A percentile compares a stretch with the other conserved stretches of the same genome.
Evolutionary conservation across 495 filamentous ascomycete genomes (phyloP).

Genomic region (Xanthoparmelia taractica): DNA sequence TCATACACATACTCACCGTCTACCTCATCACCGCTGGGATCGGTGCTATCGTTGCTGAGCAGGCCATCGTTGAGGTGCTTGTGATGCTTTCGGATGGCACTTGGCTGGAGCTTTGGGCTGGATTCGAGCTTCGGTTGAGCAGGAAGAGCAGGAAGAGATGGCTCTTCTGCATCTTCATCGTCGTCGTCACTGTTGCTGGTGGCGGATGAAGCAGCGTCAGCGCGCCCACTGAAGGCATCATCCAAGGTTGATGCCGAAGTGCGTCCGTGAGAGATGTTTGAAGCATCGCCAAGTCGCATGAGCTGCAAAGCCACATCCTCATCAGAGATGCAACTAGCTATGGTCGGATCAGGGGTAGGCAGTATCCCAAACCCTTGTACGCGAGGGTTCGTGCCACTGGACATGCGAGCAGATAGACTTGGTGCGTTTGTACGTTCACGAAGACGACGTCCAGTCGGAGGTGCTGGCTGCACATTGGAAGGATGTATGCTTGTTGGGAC

Average conservation of each 20-base stretch:
- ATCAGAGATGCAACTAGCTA: slow-evolving; percentile 90
- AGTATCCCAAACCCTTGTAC: slow-evolving; percentile 52
- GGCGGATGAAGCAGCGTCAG: slow-evolving; percentile 78
- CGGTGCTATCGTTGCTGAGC: slow-evolving; percentile 60
- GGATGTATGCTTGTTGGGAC: slow-evolving; percentile 35
- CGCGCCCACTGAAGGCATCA: slow-evolving; percentile 81
- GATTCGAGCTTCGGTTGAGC: slow-evolving; percentile 40
- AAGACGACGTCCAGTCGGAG: slow-evolving; percentile 56
- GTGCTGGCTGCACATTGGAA: slow-evolving; percentile 48
- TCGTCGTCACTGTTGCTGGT: slow-evolving; percentile 78
- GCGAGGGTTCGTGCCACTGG: slow-evolving; percentile 36
- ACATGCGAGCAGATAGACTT: slow-evolving; percentile 28
- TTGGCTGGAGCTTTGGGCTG: slow-evolving; percentile 44
- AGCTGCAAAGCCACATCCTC: slow-evolving; percentile 95
- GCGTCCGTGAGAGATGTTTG: slow-evolving; percentile 79
- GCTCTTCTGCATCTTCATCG: slow-evolving; percentile 55
- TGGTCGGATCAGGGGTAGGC: slow-evolving; percentile 89
- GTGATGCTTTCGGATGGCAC: slow-evolving; percentile 44
- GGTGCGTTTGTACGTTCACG: slow-evolving; percentile 46
- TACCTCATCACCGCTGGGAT: slow-evolving; percentile 56
- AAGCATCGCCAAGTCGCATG: slow-evolving; percentile 88
- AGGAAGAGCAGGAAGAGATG: slow-evolving; percentile 53
- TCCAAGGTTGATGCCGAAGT: slow-evolving; percentile 90
- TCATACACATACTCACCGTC: slow-evolving; percentile 49
- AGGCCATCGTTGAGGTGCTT: slow-evolving; percentile 56